Evolutionary conservation across 148 eudicot species (phyloP), one percentile per base, ranked within the genome.

Genomic region (Fagopyrum homotropicum): DNA sequence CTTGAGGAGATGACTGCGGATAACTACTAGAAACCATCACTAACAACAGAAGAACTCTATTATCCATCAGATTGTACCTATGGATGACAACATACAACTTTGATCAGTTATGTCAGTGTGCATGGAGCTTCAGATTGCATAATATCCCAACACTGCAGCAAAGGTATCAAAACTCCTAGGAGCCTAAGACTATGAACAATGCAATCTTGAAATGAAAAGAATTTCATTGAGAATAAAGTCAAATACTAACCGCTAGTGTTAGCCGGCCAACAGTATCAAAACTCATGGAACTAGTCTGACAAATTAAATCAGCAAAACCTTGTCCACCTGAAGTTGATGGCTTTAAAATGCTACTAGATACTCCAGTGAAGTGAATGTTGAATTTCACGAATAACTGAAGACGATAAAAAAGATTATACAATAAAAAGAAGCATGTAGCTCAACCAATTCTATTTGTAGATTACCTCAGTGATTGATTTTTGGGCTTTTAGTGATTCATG

Each of bases 61-160:
- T 96, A 73, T 98, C 99, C 99, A 96, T 92, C 83, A 96, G 79
- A 86, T 96, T 96, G 80, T 96, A 96, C 90, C 99, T 96, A 83
- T 70, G 60, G 82, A 55, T 73, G 12, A 73, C 19, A 45, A 76
- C 26, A 72, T 47, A 47, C 4, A 17, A 9, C 46, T 19, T 72
- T 47, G 54, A 72, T 72, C 12, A 46, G 55, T 72, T 72, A n/a
- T 30, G 47, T 72, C 12, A 46, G 55, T 72, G n/a, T 26, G 43
- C 54, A 72, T 17, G 43, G 54, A 72, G 40, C 74, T 45, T 49
- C 54, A 72, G 55, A 46, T n/a, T 4, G 55, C 29, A 72, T 9
- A 47, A 46, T 72, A 49, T 45, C 40, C 52, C 19, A 4, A 47
- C n/a, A 4, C 47, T 9, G 74, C 74, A 46, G 55, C 15, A 17